These are phyloP conservation scores for Ceratobasidium sp. DNA, from an alignment of 1,284 basidiomycete species.

Conservation along the genomic window DNA sequence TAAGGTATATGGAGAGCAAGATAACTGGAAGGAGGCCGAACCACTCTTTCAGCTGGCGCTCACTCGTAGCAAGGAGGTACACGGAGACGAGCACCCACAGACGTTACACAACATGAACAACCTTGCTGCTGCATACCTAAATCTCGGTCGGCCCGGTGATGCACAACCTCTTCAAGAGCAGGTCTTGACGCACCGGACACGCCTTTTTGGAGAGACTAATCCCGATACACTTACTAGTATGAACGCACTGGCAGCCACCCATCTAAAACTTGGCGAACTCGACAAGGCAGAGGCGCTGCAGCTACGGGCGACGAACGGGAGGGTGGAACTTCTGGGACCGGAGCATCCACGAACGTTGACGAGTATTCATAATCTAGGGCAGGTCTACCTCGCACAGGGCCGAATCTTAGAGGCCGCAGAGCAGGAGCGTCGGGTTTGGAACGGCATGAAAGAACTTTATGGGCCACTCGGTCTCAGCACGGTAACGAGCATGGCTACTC, in stretches of 20 bases:
- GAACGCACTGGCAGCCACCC: neutral
- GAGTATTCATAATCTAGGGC: neutral
- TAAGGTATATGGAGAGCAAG: neutral
- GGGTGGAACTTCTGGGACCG: neutral
- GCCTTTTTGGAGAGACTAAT: constrained; percentile 15
- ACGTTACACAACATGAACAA: constrained; percentile 29
- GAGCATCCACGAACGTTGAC: constrained; percentile 31
- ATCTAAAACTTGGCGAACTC: neutral
- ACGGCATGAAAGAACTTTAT: neutral
- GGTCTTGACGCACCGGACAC: neutral
- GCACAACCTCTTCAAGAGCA: constrained; percentile 9
- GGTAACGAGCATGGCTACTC: neutral
- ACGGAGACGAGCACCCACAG: constrained; percentile 23
- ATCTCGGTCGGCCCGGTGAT: constrained; percentile 3
- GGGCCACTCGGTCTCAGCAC: neutral
- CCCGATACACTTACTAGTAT: constrained; percentile 22
- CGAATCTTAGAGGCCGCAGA: neutral
- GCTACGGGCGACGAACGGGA: neutral
- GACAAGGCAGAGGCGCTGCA: constrained; percentile 24
- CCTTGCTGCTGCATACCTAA: neutral
- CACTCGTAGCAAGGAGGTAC: neutral
- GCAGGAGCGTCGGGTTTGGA: neutral
- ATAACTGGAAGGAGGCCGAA: constrained; percentile 8
- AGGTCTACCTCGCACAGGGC: constrained; percentile 1
- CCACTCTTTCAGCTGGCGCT: neutral